Evolutionary conservation across 2,329 filamentous ascomycete genomes (phyloP).

Genomic region (Venturia carpophila): DNA sequence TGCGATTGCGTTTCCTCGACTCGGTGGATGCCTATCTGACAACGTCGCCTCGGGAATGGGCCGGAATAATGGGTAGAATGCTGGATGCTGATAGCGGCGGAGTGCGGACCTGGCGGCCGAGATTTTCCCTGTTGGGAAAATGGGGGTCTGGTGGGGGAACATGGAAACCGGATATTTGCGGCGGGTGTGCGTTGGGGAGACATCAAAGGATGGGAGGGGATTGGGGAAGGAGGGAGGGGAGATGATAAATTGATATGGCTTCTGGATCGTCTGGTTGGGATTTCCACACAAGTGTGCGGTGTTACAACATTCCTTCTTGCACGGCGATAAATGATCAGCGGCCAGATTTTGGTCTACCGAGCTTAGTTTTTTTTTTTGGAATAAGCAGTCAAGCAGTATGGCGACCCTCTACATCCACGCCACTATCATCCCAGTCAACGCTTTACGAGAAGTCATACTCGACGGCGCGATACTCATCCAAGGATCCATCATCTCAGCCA

Average conservation of each 20-base stretch:
- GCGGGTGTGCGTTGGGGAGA: neutral
- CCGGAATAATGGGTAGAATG: neutral
- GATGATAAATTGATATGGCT: too few relatives aligned
- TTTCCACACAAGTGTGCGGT: too few relatives aligned
- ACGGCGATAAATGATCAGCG: neutral
- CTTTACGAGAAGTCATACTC: conserved; percentile 37
- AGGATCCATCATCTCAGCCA: conserved; percentile 34
- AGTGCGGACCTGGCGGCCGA: neutral
- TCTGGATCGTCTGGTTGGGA: too few relatives aligned
- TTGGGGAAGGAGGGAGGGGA: too few relatives aligned
- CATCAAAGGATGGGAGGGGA: neutral
- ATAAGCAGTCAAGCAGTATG: neutral
- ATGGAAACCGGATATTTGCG: neutral
- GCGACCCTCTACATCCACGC: conserved; percentile 41
- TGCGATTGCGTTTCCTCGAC: neutral
- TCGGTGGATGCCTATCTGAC: conserved; percentile 4
- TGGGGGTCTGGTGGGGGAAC: neutral
- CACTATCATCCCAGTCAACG: conserved; percentile 47
- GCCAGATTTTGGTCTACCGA: neutral
- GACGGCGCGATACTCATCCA: conserved; percentile 41
- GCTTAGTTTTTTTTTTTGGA: neutral
- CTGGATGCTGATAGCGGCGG: neutral
- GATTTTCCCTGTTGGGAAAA: neutral
- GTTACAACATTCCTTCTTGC: neutral
- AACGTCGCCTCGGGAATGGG: neutral